Evolutionary conservation across 108 stramenopile genomes (phyloP).

Genomic region (Discostella stelligeroides): DNA sequence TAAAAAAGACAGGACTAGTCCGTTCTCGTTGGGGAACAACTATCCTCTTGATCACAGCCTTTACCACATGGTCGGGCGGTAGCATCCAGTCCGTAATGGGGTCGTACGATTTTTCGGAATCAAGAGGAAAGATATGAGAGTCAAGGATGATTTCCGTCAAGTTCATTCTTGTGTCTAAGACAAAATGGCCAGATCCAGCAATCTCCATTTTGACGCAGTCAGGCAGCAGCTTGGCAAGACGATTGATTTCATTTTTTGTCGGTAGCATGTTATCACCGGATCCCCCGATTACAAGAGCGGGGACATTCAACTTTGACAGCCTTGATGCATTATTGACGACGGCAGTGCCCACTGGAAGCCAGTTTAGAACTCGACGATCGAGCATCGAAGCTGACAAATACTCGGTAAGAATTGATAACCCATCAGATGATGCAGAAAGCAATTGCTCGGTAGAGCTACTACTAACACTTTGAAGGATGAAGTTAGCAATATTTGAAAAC

Average conservation of each 20-base stretch:
- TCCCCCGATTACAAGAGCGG: constrained; percentile 78
- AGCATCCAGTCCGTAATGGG: constrained; percentile 77
- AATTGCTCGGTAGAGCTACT: constrained; percentile 23
- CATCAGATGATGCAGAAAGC: constrained; percentile 46
- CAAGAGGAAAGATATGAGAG: constrained; percentile 72
- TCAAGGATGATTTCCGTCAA: constrained; percentile 85
- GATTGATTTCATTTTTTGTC: constrained; percentile 64
- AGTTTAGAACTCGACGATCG: constrained; percentile 71
- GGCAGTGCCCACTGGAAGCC: constrained; percentile 71
- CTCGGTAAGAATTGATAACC: constrained; percentile 64
- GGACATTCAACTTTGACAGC: constrained; percentile 57
- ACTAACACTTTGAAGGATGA: constrained; percentile 34
- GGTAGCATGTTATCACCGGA: constrained; percentile 78
- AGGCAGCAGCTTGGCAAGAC: constrained; percentile 63
- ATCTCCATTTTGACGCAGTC: constrained; percentile 67
- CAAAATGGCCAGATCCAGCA: constrained; percentile 71
- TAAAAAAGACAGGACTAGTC: constrained; percentile 81
- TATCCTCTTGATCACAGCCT: constrained; percentile 46
- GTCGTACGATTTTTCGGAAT: constrained; percentile 58
- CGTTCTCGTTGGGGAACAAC: constrained; percentile 66
- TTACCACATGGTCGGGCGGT: constrained; percentile 60
- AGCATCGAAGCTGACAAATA: constrained; percentile 62
- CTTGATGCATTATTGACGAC: constrained; percentile 58
- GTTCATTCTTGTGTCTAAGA: constrained; percentile 79
- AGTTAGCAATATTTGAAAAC: constrained; percentile 52